phyloP scores from a whole-genome alignment of 1,139 yeast genomes.

The Geotrichum australiense region DNA sequence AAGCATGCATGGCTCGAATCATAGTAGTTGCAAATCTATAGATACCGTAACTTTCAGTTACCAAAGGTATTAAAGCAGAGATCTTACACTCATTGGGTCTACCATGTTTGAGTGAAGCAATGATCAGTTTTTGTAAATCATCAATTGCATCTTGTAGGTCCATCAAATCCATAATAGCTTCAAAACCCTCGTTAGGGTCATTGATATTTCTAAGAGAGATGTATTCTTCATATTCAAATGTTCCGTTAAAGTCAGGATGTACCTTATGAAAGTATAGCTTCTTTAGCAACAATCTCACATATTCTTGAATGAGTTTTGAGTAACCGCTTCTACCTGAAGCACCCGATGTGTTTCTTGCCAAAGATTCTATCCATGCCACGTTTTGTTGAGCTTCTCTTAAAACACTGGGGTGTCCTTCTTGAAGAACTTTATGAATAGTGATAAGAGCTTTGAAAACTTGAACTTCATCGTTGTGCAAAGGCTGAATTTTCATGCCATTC shows the following conservation, averaged over 20 bases:
- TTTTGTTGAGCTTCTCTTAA: conserved; percentile 77
- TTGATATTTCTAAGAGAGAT: conserved; percentile 79
- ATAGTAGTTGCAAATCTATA: conserved; percentile 83
- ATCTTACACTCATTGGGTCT: conserved; percentile 73
- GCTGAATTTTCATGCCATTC: conserved; percentile 75
- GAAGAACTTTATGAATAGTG: conserved; percentile 84
- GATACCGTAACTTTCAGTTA: conserved; percentile 91
- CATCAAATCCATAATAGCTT: conserved; percentile 79
- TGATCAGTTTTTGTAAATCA: conserved; percentile 68
- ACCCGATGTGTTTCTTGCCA: conserved; percentile 22
- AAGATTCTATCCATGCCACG: conserved; percentile 50
- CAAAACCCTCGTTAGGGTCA: conserved; percentile 95
- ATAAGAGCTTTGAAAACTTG: conserved; percentile 86
- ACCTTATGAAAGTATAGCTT: conserved; percentile 78
- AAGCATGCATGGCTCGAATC: conserved; percentile 81
- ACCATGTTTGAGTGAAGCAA: conserved; percentile 63
- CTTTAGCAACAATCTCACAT: conserved; percentile 59
- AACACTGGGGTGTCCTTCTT: conserved; percentile 90
- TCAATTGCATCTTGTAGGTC: conserved; percentile 79
- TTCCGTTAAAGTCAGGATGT: conserved; percentile 89
- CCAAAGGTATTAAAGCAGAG: conserved; percentile 82
- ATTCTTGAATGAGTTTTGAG: conserved; percentile 70
- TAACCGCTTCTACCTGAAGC: conserved; percentile 44
- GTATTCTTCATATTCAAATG: conserved; percentile 93
- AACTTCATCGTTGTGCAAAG: conserved; percentile 73